A percentile compares a stretch with the other conserved stretches of the same genome.
Conservation (phyloP, 768 basidiomycete genomes). For the Pseudohyphozyma bogoriensis region DNA sequence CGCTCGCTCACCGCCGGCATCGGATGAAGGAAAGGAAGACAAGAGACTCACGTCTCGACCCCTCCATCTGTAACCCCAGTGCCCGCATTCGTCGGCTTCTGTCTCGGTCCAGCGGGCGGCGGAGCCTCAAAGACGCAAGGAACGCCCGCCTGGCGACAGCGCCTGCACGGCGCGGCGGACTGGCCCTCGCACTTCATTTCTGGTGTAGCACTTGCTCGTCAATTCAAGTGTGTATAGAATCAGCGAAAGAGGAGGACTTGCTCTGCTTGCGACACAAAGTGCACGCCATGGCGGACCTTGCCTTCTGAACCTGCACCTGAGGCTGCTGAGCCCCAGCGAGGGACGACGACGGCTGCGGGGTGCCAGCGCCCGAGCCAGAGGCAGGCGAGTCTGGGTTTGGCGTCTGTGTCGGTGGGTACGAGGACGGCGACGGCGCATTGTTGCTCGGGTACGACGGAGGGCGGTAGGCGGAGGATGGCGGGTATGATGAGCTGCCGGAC, state of each 20-base stretch:
- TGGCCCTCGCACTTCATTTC: neutral
- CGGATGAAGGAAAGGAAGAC: neutral
- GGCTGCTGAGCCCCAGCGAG: no score
- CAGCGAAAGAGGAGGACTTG: neutral
- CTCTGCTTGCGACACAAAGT: conserved; percentile 20
- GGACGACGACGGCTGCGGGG: no score
- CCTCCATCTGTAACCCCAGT: conserved; percentile 3
- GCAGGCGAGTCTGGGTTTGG: no score
- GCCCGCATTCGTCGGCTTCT: conserved; percentile 2
- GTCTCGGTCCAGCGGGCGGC: conserved; percentile 3
- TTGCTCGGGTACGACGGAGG: no score
- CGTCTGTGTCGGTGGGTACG: no score
- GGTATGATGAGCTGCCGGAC: no score
- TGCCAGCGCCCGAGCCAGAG: no score
- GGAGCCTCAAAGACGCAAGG: conserved; percentile 26
- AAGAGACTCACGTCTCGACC: conserved; percentile 11
- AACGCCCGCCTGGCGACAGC: conserved; percentile 6
- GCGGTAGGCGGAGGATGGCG: no score
- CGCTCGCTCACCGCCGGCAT: no score
- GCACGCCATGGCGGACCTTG: conserved; percentile 21
- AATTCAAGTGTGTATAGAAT: conserved; percentile 10
- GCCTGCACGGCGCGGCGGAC: neutral
- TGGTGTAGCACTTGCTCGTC: conserved; percentile 15
- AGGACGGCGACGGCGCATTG: no score
- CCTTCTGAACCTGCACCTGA: no score